Percentiles rank a stretch among this genome's conserved stretches.
These are phyloP conservation scores for Arthrobotrys entomopaga DNA, from an alignment of 2,329 filamentous ascomycete genomes.

Conservation along the genomic window DNA sequence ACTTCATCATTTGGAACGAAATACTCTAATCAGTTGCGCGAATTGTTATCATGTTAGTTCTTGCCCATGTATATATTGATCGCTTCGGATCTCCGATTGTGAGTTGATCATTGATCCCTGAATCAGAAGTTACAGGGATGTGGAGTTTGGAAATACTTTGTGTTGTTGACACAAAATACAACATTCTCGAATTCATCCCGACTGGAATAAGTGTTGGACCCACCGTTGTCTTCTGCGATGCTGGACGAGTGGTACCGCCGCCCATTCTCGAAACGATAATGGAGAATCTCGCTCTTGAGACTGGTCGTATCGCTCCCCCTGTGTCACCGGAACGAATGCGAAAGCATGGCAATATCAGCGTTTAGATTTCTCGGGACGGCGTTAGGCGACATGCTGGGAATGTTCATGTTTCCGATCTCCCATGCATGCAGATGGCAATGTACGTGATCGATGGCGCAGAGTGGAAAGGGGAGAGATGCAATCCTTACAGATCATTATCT, in stretches of 20 bases:
- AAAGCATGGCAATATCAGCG: background rate
- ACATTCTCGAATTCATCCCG: constrained; percentile 5
- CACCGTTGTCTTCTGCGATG: constrained; percentile 22
- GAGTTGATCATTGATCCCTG: background rate
- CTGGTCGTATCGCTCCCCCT: constrained; percentile 42
- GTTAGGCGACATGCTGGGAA: too few relatives aligned
- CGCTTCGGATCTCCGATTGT: too few relatives aligned
- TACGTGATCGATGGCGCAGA: background rate
- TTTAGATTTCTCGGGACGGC: background rate
- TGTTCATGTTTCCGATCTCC: too few relatives aligned
- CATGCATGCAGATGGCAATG: background rate
- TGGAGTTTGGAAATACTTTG: background rate
- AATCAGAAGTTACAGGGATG: background rate
- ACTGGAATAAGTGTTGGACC: constrained; percentile 38
- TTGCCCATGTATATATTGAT: too few relatives aligned
- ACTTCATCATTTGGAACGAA: constrained; percentile 41
- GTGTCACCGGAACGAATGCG: background rate
- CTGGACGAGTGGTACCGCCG: constrained; percentile 29
- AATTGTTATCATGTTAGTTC: background rate
- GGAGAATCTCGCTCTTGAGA: constrained; percentile 22
- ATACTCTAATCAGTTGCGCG: constrained; percentile 12
- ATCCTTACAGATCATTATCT: constrained; percentile 17
- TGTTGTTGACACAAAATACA: constrained; percentile 32
- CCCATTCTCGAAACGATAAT: constrained; percentile 41
- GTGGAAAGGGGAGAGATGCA: constrained; percentile 6